phyloP scores from a whole-genome alignment of 768 basidiomycete species.

The Udeniomyces megalosporus region DNA sequence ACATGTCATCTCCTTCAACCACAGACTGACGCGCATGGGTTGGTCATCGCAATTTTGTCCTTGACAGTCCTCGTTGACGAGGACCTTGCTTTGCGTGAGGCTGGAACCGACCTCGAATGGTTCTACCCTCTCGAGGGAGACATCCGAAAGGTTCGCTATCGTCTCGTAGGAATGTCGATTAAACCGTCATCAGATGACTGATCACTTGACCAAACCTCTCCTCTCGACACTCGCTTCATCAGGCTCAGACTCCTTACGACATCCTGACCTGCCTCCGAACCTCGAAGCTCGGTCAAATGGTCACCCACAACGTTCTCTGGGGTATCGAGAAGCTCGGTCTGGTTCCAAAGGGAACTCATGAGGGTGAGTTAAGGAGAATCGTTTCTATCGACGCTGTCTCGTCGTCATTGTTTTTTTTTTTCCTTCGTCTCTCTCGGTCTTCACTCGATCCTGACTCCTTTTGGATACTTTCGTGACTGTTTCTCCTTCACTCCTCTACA shows the following conservation, averaged over 20 bases:
- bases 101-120: conserved; percentile 43
- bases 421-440: no score
- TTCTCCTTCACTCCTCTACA: no score
- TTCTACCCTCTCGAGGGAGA: conserved; percentile 97
- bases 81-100: conserved; percentile 10
- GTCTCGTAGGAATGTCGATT: no score
- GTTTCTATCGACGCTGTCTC: no score
- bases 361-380: conserved; percentile 24
- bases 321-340: conserved; percentile 59
- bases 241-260: conserved; percentile 90
- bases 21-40: not conserved
- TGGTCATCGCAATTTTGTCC: not conserved
- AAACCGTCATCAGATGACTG: no score
- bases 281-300: conserved; percentile 66
- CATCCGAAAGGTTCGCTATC: conserved; percentile 61
- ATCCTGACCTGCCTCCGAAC: conserved; percentile 46
- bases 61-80: conserved; percentile 6
- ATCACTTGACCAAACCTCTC: no score
- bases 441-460: no score
- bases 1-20: not conserved
- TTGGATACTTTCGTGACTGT: no score
- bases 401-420: no score
- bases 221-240: no score
- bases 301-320: conserved; percentile 66
- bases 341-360: conserved; percentile 79